phyloP scores from a whole-genome alignment of 1,284 basidiomycete genomes.

The Mycena citricolor region DNA sequence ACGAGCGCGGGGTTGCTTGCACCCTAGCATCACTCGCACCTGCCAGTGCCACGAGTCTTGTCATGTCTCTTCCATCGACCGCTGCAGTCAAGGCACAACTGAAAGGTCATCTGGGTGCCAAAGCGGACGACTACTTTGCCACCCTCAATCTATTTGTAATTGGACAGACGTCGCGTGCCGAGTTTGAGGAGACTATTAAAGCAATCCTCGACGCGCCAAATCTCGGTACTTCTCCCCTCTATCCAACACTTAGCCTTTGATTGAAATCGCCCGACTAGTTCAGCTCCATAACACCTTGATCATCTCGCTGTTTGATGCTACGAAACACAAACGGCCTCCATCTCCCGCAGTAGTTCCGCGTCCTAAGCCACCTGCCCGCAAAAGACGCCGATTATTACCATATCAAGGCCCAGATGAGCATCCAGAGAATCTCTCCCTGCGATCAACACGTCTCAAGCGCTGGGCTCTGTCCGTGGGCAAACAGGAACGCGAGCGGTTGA shows the following conservation, averaged over 20 bases:
- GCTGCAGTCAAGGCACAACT: constrained; percentile 72
- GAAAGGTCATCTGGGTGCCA: constrained; percentile 56
- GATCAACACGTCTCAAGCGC: constrained; percentile 66
- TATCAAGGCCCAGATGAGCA: constrained; percentile 62
- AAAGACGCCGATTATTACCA: constrained; percentile 68
- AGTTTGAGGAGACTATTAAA: constrained; percentile 73
- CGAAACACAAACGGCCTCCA: constrained; percentile 63
- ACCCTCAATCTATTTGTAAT: constrained; percentile 64
- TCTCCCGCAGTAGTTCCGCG: constrained; percentile 55
- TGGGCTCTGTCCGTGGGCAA: constrained; percentile 73
- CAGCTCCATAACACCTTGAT: constrained; percentile 80
- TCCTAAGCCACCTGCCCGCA: constrained; percentile 64
- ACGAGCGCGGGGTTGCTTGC: too few species aligned
- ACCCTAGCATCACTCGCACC: too few species aligned
- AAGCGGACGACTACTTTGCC: constrained; percentile 61
- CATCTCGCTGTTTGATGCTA: constrained; percentile 77
- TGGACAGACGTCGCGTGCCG: constrained; percentile 65
- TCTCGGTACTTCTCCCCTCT: constrained; percentile 53
- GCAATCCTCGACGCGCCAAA: constrained; percentile 61
- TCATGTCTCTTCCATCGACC: constrained; percentile 75
- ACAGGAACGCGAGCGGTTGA: constrained; percentile 70
- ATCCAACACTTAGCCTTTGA: not conserved
- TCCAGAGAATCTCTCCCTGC: constrained; percentile 49
- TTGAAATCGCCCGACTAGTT: constrained; percentile 39
- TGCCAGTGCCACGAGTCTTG: too few species aligned